These are phyloP conservation scores for Cymodocea nodosa DNA, from an alignment of 116 monocot species.

Conservation along the genomic window DNA sequence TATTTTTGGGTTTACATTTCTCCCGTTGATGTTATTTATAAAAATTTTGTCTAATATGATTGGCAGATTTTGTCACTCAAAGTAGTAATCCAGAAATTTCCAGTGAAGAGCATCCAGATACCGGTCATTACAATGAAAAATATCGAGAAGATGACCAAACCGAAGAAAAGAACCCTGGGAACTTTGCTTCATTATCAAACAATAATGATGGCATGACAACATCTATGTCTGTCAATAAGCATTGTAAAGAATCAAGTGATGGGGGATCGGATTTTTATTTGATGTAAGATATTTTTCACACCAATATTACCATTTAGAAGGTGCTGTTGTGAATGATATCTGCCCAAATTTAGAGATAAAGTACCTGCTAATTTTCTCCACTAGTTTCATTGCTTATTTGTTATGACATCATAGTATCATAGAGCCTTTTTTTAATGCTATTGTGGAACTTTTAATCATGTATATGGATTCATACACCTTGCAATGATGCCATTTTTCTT, in stretches of 20 bases:
- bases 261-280: constrained; percentile 48
- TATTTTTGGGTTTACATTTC: background rate
- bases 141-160: constrained; percentile 4
- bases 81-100: background rate
- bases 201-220: constrained; percentile 10
- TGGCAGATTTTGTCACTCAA: constrained; percentile 7
- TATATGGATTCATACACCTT: background rate
- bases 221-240: constrained; percentile 12
- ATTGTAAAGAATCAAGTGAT: constrained; percentile 15
- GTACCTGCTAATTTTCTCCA: background rate
- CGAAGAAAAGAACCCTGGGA: background rate
- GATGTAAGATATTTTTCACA: constrained; percentile 30
- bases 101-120: constrained; percentile 3
- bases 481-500: constrained; percentile 4
- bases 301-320: background rate
- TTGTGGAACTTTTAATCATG: background rate
- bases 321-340: background rate
- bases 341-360: background rate
- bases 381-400: background rate
- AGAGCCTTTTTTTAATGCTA: background rate
- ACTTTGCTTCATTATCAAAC: constrained; percentile 1
- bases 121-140: background rate
- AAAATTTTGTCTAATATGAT: background rate
- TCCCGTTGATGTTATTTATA: background rate
- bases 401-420: background rate